Evolutionary conservation across 164 flowering plant species (phyloP), one percentile per base, ranked within the genome.

Genomic region (Nymphaea thermarum): DNA sequence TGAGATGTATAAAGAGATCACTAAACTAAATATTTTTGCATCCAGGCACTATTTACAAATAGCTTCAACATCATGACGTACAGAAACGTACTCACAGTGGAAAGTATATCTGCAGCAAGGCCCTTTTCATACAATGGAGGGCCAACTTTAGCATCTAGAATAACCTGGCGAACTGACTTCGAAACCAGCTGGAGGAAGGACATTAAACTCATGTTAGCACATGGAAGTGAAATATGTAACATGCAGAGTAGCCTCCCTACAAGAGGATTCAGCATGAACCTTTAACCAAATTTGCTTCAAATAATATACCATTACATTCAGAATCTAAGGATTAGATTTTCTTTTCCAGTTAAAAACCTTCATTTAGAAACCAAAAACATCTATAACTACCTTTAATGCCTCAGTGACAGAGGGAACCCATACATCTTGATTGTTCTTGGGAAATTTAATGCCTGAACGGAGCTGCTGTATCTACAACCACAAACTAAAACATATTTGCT

Each of bases 141-240:
- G 4, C 99, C 98, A 76, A 94, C 94, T 80, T 94, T 94, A 63
- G 82, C 96, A 78, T 94, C 99, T 68, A 91, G 73, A 79, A 94
- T 82, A 68, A 94, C 91, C 77, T 83, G 84, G 61, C 71, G 77
- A 67, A 94, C 97, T 66, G 96, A 89, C 69, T 74, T 77, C 71
- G 98, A 89, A 70, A 87, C 67, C 70, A 83, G 73, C 98, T 91
- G 77, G 62, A 72, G 41, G 15, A 41, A 44, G 18, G 36, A 45
- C 60, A 67, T 42, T 17, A 68, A 3, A 43, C 55, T 47, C 55
- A 47, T 7, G 55, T 47, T 47, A 47, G 55, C 55, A 47, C 55
- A 47, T 47, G 55, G 12, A 47, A 4, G 55, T 47, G 55, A 47
- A 47, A 47, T 47, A 7, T 2, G 55, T 6, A 47, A 7, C 5